phyloP scores from a whole-genome alignment of 805 yeast genomes.

The Wickerhamiella lipophila region DNA sequence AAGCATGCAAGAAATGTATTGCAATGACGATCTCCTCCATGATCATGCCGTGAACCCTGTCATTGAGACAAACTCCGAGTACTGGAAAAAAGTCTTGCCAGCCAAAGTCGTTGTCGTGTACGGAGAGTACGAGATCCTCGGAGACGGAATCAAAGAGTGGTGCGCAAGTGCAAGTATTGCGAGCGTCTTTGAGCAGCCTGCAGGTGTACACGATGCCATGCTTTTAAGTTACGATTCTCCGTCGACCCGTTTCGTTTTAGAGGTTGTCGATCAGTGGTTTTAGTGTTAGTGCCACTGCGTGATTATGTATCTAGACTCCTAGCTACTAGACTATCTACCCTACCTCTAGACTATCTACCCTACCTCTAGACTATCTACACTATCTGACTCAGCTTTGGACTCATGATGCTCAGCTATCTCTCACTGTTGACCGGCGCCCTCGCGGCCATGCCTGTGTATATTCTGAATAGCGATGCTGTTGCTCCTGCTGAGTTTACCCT shows the following conservation, averaged over 20 bases:
- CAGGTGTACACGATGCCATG: conserved; percentile 22
- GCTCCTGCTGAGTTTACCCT: conserved; percentile 12
- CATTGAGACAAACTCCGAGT: conserved; percentile 4
- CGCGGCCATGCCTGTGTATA: conserved; percentile 18
- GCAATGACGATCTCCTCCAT: background rate
- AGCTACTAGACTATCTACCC: no score
- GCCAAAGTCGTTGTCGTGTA: conserved; percentile 15
- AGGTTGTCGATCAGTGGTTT: background rate
- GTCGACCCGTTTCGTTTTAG: conserved; percentile 14
- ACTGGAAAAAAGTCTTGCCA: conserved; percentile 18
- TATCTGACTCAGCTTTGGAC: conserved; percentile 3
- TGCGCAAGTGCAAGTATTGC: conserved; percentile 12
- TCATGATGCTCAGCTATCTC: background rate
- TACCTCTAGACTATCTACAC: background rate
- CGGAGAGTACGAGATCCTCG: conserved; percentile 19
- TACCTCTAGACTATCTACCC: no score
- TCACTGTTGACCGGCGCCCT: conserved; percentile 1
- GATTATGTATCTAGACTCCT: no score
- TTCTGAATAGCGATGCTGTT: conserved; percentile 15
- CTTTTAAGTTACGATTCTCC: conserved; percentile 14
- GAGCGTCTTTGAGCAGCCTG: conserved; percentile 17
- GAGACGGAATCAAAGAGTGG: conserved; percentile 14
- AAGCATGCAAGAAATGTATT: conserved; percentile 6
- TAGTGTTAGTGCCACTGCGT: background rate
- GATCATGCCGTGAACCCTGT: conserved; percentile 8